Evolutionary conservation across 2,329 filamentous ascomycete genomes (phyloP), one percentile per base, ranked within the genome.

Genomic region (Colletotrichum trifolii): DNA sequence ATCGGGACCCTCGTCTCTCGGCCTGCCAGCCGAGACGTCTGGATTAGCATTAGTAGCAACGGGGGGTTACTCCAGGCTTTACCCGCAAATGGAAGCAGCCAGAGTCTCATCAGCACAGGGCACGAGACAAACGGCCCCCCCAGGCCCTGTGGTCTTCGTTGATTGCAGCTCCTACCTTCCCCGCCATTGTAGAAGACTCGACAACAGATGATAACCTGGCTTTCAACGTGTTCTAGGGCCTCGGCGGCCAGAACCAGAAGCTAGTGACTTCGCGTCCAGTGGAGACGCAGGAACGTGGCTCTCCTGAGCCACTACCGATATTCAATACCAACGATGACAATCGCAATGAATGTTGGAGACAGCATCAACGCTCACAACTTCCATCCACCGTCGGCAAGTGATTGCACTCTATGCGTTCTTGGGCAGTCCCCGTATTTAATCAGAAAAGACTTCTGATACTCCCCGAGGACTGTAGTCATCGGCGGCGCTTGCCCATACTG

Each of bases 71-170:
- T 58, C 47, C 46, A 50, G 39, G 34, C 43, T 62, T 57, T 56
- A 17, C 8, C 15, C 43, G 8, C 25, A n/a, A 25, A 3, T 36
- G 38, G 36, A 46, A 56, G 52, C 62, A 43, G 62, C 43, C 52
- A 63, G 46, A 47, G 36, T 62, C 25, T 62, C 62, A 52, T 61
- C 46, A 48, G 34, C 47, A 36, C 62, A 65, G 58, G 62, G 62
- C 13, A 46, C 25, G 34, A 11, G 45, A 38, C 35, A 15, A 61
- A 45, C 34, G 39, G 35, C 25, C 25, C 15, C 50, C 50, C 15
- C 25, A 38, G 33, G 33, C 63, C 52, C 17, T 40, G 48, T 38
- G 49, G 52, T 47, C 40, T 45, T 39, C 36, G 42, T 52, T 50
- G 12, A 25, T 50, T 33, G 13, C 45, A 42, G 17, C n/a, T 49